Conservation (phyloP, 345 rosid genomes). For the Gossypium mustelinum region DNA sequence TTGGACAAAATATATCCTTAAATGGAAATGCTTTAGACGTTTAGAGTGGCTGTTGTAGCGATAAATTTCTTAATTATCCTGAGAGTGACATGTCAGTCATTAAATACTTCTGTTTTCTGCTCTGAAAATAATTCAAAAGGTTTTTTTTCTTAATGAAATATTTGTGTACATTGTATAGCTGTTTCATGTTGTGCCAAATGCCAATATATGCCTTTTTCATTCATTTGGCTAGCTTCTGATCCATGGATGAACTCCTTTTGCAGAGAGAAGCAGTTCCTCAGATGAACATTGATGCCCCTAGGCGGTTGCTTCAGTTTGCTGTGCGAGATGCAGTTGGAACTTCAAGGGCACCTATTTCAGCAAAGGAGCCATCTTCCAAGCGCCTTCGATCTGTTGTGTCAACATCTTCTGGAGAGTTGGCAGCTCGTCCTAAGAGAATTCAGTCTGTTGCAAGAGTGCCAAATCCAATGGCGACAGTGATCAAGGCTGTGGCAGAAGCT, state of each 20-base stretch:
- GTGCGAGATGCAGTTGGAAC: constrained; percentile 91
- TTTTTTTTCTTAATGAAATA: background rate
- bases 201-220: background rate
- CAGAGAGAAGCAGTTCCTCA: constrained; percentile 65
- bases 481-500: constrained; percentile 93
- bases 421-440: constrained; percentile 49
- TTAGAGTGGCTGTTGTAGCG: background rate
- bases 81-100: background rate
- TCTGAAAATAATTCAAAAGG: background rate
- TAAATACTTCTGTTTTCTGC: background rate
- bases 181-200: background rate
- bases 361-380: constrained; percentile 56
- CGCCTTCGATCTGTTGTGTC: constrained; percentile 60
- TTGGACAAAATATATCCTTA: background rate
- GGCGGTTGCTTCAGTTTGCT: constrained; percentile 67
- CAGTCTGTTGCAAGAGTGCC: constrained; percentile 60
- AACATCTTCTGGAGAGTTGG: constrained; percentile 41
- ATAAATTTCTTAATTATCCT: background rate
- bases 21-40: background rate
- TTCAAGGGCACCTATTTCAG: constrained; percentile 41
- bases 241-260: constrained; percentile 13
- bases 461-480: constrained; percentile 67
- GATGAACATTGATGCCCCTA: constrained; percentile 57
- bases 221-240: constrained; percentile 7
- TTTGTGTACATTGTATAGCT: background rate